Evolutionary conservation across 495 filamentous ascomycete species (phyloP).

Genomic region (Immersiella caudata): DNA sequence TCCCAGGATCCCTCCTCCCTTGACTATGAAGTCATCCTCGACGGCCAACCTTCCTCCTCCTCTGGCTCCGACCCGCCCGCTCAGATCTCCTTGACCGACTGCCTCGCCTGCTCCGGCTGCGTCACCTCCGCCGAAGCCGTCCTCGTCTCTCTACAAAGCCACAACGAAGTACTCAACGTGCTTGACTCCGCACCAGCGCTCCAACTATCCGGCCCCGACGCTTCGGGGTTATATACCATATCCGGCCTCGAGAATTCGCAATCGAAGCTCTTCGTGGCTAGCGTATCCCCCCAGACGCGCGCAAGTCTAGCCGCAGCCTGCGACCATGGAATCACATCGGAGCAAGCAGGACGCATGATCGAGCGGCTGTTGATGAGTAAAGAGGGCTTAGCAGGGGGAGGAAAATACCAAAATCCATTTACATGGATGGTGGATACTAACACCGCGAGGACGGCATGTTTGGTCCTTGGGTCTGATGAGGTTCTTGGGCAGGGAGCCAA

Average conservation of each 20-base stretch:
- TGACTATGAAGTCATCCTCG: slow-evolving; percentile 88
- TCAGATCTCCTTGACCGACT: slow-evolving; percentile 95
- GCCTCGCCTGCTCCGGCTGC: slow-evolving; percentile 95
- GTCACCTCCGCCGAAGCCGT: slow-evolving; percentile 97
- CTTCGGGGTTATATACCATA: slow-evolving; percentile 31
- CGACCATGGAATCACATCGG: slow-evolving; percentile 70
- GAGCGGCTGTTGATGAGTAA: slow-evolving; percentile 74
- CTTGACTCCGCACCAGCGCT: slow-evolving; percentile 68
- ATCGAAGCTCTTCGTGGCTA: slow-evolving; percentile 80
- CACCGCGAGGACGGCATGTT: slow-evolving; percentile 70
- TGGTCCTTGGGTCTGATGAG: slow-evolving; percentile 83
- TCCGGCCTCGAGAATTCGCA: slow-evolving; percentile 45
- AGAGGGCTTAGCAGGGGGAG: slow-evolving; percentile 67
- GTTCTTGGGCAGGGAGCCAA: slow-evolving; percentile 42
- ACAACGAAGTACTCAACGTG: slow-evolving; percentile 82
- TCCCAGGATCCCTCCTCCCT: slow-evolving; percentile 27
- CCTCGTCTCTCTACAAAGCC: slow-evolving; percentile 87
- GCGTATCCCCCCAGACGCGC: slow-evolving; percentile 85
- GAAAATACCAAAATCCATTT: slow-evolving; percentile 74
- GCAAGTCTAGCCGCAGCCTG: slow-evolving; percentile 86
- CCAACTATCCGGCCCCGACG: slow-evolving; percentile 34
- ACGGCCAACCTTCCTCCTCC: slow-evolving; percentile 65
- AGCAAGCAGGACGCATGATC: slow-evolving; percentile 78
- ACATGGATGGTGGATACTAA: slow-evolving; percentile 89
- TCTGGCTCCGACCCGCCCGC: slow-evolving; percentile 51